These are phyloP conservation scores for Trametes villosa DNA, from an alignment of 768 basidiomycete species.

Conservation along the genomic window DNA sequence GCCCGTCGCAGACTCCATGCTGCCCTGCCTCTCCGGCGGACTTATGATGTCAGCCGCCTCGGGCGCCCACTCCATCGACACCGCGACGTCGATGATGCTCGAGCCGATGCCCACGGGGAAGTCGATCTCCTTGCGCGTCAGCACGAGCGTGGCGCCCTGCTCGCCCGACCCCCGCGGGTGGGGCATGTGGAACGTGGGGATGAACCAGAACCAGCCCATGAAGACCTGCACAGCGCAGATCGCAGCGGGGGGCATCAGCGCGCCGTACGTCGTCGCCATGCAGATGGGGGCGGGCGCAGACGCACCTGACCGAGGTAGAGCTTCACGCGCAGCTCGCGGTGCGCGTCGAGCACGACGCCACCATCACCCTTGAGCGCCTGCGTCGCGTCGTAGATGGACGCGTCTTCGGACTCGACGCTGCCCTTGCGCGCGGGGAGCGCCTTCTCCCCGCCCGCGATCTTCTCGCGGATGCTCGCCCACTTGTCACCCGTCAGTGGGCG, in stretches of 20 bases:
- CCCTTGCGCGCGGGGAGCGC: neutral
- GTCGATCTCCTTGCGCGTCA: conserved; percentile 71
- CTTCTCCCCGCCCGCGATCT: conserved; percentile 33
- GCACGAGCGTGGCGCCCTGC: conserved; percentile 42
- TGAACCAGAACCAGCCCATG: conserved; percentile 87
- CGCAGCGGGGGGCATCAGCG: neutral
- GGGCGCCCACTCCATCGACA: conserved; percentile 52
- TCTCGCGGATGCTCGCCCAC: conserved; percentile 46
- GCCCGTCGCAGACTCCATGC: conserved; percentile 30
- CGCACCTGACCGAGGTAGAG: conserved; percentile 71
- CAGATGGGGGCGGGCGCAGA: neutral
- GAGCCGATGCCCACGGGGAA: conserved; percentile 78
- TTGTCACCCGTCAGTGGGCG: conserved; percentile 48
- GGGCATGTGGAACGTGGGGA: conserved; percentile 81
- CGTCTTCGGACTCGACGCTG: conserved; percentile 42
- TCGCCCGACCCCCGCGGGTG: conserved; percentile 40
- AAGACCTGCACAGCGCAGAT: conserved; percentile 53
- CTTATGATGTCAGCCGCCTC: conserved; percentile 23
- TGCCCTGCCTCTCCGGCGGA: conserved; percentile 35
- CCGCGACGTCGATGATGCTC: conserved; percentile 64
- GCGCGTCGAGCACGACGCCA: conserved; percentile 65
- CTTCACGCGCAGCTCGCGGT: conserved; percentile 71
- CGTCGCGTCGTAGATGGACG: conserved; percentile 49
- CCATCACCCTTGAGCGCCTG: conserved; percentile 32
- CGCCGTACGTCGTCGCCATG: neutral